Evolutionary conservation across 2,329 filamentous ascomycete species (phyloP).

Genomic region (Colletotrichum tropicicola): DNA sequence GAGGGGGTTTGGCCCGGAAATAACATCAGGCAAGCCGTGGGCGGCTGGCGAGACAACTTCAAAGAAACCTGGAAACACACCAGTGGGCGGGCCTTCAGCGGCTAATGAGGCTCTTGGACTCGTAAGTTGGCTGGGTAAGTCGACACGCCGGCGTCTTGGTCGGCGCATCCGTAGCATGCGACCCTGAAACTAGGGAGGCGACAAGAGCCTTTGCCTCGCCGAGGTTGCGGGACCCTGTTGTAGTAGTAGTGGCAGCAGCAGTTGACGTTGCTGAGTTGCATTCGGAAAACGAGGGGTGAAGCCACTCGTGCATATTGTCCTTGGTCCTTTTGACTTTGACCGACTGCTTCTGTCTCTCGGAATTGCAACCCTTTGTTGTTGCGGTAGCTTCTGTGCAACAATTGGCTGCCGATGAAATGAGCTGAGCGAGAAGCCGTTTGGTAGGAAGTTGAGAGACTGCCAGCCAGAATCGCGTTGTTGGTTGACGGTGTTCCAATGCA

Average conservation of each 20-base stretch:
- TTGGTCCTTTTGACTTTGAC: neutral
- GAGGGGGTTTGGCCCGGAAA: neutral
- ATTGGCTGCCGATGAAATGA: conserved; percentile 1
- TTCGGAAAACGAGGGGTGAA: neutral
- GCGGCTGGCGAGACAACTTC: neutral
- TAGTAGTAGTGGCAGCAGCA: neutral
- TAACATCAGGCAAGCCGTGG: conserved; percentile 8
- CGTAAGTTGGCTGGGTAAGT: no score
- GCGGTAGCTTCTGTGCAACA: neutral
- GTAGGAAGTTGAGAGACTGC: neutral
- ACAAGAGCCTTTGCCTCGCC: conserved; percentile 7
- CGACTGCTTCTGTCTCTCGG: neutral
- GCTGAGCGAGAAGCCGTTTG: neutral
- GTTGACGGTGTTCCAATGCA: neutral
- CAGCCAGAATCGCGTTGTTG: neutral
- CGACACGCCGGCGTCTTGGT: neutral
- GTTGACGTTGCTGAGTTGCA: neutral
- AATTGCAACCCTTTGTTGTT: neutral
- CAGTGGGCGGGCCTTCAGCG: neutral
- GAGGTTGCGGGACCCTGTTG: conserved; percentile 2
- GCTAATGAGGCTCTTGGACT: neutral
- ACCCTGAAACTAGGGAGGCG: conserved; percentile 7
- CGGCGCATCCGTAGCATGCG: conserved; percentile 2
- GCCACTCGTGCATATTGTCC: neutral
- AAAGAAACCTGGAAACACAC: neutral